A percentile compares a stretch with the other conserved stretches of the same genome.
Conservation (phyloP, 2,329 filamentous ascomycete species). For the Lomentospora prolificans region DNA sequence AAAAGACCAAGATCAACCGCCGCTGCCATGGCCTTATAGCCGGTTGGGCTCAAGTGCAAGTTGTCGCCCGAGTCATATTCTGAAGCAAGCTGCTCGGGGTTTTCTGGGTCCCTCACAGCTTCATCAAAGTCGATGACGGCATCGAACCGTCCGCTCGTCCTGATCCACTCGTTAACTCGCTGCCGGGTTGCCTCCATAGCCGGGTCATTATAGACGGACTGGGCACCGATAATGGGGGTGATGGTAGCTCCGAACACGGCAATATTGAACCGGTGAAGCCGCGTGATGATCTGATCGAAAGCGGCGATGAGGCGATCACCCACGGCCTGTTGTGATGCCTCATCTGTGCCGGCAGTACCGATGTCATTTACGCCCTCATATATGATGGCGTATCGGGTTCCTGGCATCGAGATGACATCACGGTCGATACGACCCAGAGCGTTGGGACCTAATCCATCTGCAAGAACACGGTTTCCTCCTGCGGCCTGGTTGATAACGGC, state of each 20-base stretch:
- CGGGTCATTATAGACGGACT: constrained; percentile 39
- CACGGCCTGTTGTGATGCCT: constrained; percentile 30
- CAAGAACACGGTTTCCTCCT: constrained; percentile 51
- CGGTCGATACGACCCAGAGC: constrained; percentile 46
- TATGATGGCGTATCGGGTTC: constrained; percentile 44
- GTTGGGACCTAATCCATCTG: constrained; percentile 50
- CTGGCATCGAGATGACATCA: constrained; percentile 47
- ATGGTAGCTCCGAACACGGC: constrained; percentile 49
- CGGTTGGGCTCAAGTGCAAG: constrained; percentile 45
- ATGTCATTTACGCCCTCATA: constrained; percentile 59
- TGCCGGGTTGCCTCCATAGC: constrained; percentile 43
- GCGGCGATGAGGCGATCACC: constrained; percentile 40
- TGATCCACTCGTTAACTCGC: constrained; percentile 49
- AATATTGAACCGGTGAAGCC: constrained; percentile 42
- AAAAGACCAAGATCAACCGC: constrained; percentile 44
- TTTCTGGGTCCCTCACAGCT: constrained; percentile 37
- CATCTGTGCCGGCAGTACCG: constrained; percentile 35
- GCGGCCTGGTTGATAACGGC: constrained; percentile 51
- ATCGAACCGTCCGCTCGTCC: constrained; percentile 44
- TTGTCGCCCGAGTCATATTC: constrained; percentile 49
- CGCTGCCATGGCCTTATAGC: constrained; percentile 46
- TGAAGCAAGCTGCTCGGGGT: constrained; percentile 25
- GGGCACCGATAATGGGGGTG: constrained; percentile 31
- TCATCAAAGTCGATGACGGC: constrained; percentile 53
- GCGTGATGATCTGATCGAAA: constrained; percentile 44